These are phyloP conservation scores for Lunularia cruciata DNA, from an alignment of 225 moss, liverwort and hornwort species.

Conservation along the genomic window DNA sequence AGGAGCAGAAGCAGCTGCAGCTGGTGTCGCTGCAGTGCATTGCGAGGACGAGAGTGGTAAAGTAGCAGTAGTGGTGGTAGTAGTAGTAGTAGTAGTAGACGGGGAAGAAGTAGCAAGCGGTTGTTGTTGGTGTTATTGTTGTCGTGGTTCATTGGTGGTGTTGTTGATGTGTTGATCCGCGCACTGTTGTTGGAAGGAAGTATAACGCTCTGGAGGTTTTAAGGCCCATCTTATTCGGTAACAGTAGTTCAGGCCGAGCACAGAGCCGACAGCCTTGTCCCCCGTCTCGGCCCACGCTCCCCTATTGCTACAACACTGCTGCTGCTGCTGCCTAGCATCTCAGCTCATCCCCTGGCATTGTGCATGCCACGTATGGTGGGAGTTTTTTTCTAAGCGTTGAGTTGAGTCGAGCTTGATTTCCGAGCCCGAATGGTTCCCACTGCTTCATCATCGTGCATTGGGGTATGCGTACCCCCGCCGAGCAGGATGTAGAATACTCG, in stretches of 20 bases:
- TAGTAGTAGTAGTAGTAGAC: too few relatives aligned
- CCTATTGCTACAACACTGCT: neutral
- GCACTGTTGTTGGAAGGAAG: constrained; percentile 1
- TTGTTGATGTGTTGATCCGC: too few relatives aligned
- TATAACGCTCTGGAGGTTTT: constrained; percentile 13
- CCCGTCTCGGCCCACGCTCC: constrained; percentile 10
- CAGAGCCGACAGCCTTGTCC: constrained; percentile 34
- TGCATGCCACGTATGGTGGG: constrained; percentile 21
- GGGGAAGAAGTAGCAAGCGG: neutral
- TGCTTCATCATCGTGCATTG: constrained; percentile 12
- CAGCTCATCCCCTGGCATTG: constrained; percentile 23
- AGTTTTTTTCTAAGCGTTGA: neutral
- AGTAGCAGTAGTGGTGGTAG: too few relatives aligned
- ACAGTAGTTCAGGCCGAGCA: constrained; percentile 5
- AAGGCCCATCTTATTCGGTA: constrained; percentile 23
- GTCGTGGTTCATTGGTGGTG: neutral
- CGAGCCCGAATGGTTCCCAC: neutral
- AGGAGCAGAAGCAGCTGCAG: neutral
- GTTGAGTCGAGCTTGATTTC: neutral
- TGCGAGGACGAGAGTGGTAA: neutral
- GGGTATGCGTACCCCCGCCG: neutral
- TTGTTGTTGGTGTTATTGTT: neutral
- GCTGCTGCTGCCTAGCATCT: neutral
- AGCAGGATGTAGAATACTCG: constrained; percentile 4
- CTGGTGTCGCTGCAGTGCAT: neutral